Base-by-base conservation (phyloP, 495 filamentous ascomycete genomes). In the Letharia lupina region DNA sequence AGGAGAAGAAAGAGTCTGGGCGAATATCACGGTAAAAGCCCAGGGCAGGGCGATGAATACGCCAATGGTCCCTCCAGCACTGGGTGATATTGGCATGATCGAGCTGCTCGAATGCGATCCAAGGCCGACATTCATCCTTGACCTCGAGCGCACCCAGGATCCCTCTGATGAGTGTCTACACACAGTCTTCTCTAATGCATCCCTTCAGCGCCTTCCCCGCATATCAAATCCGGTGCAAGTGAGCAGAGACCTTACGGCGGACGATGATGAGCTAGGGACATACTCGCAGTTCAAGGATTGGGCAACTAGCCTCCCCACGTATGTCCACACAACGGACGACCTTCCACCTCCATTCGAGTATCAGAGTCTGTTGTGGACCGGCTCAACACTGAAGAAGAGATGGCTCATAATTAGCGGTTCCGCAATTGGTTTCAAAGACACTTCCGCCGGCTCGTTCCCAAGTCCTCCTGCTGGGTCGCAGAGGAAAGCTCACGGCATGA, bases 361-460 rank as follows among this genome's bases (percentile, higher is more conserved):
- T 35, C 52, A 35, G 11, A 8, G 18, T 15, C 52, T 56, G 12
- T 56, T 50, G 67, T 75, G 71, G 77, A 78, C 60, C n/a, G 28
- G 8, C 31, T 68, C 20, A 35, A 50, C 12, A 41, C 28, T 31
- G 18, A 45, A 44, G 28, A 41, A n/a, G 40, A 65, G 44, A 39
- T 56, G 52, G 52, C 52, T 31, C 0, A 44, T 52, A 47, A 56
- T 56, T 31, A 58, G 57, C 61, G 67, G 15, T 69, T 69, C 62
- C 89, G 88, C 70, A 86, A 90, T 73, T 89, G 87, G 87, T 89
- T 87, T 10, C 77, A 82, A 45, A 75, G 89, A 47, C 81, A 85
- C n/a, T 45, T 83, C 37, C 31, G 28, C 52, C 35, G 52, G 13
- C 28, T 33, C 31, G 4, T 33, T 6, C 4, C 31, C 31, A 35